Evolutionary conservation across 441 rosid species (phyloP).

Genomic region (Adansonia rubrostipa): DNA sequence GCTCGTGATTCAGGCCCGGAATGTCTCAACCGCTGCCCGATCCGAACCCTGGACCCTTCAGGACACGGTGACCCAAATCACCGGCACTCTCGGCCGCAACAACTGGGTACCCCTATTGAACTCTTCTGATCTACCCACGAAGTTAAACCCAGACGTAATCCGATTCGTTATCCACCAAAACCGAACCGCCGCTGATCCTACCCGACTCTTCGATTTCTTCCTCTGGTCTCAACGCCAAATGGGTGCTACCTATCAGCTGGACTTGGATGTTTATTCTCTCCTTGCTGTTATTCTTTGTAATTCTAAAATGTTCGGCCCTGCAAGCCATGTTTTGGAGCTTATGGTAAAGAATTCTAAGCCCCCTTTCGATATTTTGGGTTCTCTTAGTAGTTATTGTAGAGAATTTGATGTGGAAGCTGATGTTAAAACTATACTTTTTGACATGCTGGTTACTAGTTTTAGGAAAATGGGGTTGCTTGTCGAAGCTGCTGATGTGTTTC

Average conservation of each 20-base stretch:
- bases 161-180: neutral
- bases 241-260: neutral
- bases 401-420: neutral
- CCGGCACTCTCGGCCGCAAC: neutral
- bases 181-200: neutral
- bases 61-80: constrained; percentile 1
- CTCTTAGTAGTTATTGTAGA: neutral
- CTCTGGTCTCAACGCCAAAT: neutral
- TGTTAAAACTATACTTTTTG: neutral
- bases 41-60: neutral
- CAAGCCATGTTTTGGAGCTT: neutral
- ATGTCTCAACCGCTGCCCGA: neutral
- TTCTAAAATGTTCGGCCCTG: neutral
- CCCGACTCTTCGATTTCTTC: neutral
- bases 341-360: neutral
- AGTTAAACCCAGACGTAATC: neutral
- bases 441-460: neutral
- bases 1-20: neutral
- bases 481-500: neutral
- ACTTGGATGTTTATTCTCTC: neutral
- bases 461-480: constrained; percentile 7
- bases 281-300: neutral
- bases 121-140: neutral
- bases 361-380: neutral
- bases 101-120: neutral